phyloP scores from a whole-genome alignment of 2,329 filamentous ascomycete genomes.

The Aspergillus latus region DNA sequence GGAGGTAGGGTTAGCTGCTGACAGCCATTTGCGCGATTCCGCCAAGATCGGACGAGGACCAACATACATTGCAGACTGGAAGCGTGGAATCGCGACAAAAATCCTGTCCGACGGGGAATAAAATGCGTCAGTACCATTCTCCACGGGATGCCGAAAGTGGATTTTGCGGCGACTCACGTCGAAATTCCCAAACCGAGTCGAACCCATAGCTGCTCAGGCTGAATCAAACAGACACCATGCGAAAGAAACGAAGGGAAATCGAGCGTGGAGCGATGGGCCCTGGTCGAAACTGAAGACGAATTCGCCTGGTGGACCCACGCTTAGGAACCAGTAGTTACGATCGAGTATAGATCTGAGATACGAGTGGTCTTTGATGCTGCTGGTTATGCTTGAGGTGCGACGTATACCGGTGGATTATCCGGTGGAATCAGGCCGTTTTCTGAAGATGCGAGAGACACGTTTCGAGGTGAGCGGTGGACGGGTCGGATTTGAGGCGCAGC shows the following conservation, averaged over 20 bases:
- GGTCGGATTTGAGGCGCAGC: constrained; percentile 10
- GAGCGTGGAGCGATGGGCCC: constrained; percentile 12
- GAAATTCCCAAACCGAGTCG: constrained; percentile 60
- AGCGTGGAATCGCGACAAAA: constrained; percentile 83
- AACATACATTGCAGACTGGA: constrained; percentile 78
- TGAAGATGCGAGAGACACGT: constrained; percentile 5
- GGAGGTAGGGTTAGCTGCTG: constrained; percentile 20
- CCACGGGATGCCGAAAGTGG: background rate
- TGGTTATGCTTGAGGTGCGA: background rate
- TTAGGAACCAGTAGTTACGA: constrained; percentile 21
- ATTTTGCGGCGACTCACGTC: constrained; percentile 44
- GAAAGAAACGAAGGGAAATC: constrained; percentile 7
- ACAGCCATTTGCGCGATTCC: background rate
- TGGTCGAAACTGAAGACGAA: constrained; percentile 16
- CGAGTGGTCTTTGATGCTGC: background rate
- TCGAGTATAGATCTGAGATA: constrained; percentile 24
- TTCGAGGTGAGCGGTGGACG: constrained; percentile 2
- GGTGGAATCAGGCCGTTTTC: background rate
- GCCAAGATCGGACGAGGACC: background rate
- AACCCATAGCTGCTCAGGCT: constrained; percentile 43
- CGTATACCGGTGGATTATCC: background rate
- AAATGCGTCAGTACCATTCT: constrained; percentile 23
- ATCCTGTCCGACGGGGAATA: constrained; percentile 51
- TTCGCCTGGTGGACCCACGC: constrained; percentile 28
- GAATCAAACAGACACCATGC: constrained; percentile 17